Evolutionary conservation across 148 eudicot genomes (phyloP).

Genomic region (Mesembryanthemum crystallinum): DNA sequence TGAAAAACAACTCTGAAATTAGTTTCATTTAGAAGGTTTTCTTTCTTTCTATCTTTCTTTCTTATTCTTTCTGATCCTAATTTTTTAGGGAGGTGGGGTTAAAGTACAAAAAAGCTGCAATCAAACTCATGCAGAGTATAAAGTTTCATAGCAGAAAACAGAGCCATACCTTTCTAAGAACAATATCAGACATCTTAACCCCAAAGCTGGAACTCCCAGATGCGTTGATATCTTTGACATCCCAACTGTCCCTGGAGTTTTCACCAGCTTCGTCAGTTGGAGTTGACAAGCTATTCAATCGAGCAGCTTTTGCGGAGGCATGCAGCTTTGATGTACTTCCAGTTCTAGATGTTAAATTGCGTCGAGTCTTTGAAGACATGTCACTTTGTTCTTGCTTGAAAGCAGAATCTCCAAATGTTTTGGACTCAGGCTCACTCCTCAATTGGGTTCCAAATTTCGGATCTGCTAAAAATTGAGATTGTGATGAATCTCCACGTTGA

Average conservation of each 20-base stretch:
- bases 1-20: background rate
- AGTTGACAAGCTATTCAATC: constrained; percentile 41
- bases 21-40: too few relatives aligned
- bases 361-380: constrained; percentile 48
- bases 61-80: too few relatives aligned
- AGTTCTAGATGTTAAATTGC: constrained; percentile 47
- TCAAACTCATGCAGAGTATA: background rate
- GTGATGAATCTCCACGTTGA: constrained; percentile 58
- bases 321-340: constrained; percentile 54
- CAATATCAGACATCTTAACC: constrained; percentile 72
- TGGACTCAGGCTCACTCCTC: constrained; percentile 49
- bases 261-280: constrained; percentile 51
- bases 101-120: background rate
- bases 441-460: constrained; percentile 44
- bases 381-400: constrained; percentile 50
- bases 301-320: constrained; percentile 46
- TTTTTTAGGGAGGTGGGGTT: too few relatives aligned
- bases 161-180: constrained; percentile 56
- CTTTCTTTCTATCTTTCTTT: too few relatives aligned
- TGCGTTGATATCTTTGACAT: constrained; percentile 41
- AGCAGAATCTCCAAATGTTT: constrained; percentile 41
- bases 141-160: background rate
- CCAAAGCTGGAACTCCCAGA: constrained; percentile 44
- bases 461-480: constrained; percentile 50
- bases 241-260: constrained; percentile 52